A percentile compares a stretch with the other conserved stretches of the same genome.
phyloP scores from a whole-genome alignment of 345 rosid genomes.

The Ailanthus altissimus region DNA sequence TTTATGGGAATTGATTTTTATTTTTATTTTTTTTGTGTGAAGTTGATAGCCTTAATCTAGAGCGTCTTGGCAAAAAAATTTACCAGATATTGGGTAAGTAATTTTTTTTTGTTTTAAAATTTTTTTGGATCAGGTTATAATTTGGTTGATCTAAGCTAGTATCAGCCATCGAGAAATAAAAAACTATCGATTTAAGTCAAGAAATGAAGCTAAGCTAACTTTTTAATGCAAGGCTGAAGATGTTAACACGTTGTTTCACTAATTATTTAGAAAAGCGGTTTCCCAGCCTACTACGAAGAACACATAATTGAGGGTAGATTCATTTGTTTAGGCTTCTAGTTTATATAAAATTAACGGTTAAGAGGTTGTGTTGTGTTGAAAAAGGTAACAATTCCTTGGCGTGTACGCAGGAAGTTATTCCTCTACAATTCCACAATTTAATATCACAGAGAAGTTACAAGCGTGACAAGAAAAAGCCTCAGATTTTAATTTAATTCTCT shows the following conservation, averaged over 20 bases:
- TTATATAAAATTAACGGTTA: too few relatives aligned
- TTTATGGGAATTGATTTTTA: too few relatives aligned
- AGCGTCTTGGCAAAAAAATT: too few relatives aligned
- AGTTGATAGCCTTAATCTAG: too few relatives aligned
- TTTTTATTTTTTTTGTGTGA: too few relatives aligned
- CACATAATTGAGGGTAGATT: not conserved
- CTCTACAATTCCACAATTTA: not conserved
- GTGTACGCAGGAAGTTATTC: not conserved
- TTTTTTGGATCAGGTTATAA: too few relatives aligned
- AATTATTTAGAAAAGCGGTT: not conserved
- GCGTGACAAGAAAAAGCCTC: not conserved
- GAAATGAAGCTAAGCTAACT: not conserved
- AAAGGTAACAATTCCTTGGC: constrained; percentile 1
- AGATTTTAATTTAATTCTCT: not conserved
- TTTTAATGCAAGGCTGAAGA: not conserved
- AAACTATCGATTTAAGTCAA: too few relatives aligned
- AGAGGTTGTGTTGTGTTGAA: not conserved
- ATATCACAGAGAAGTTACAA: not conserved
- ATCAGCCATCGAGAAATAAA: too few relatives aligned
- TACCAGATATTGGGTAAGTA: too few relatives aligned
- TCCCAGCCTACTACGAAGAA: not conserved
- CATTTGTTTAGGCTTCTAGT: not conserved
- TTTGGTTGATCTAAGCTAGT: too few relatives aligned
- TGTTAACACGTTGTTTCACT: not conserved
- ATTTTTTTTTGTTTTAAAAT: too few relatives aligned